Conservation (phyloP, 345 rosid genomes). For the Salix suchowensis region DNA sequence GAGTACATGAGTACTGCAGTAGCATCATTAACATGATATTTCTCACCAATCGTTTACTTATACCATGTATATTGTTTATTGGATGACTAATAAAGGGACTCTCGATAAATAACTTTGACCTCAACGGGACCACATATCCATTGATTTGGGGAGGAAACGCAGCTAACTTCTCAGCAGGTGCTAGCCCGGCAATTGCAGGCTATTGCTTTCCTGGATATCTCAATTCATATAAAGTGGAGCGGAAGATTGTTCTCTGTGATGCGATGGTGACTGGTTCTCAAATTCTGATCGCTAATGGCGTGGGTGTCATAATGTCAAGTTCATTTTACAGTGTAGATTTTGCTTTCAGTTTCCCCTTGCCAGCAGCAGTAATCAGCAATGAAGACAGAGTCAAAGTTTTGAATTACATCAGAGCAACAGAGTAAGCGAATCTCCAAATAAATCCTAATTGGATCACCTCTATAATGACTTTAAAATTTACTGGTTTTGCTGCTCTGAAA, state of each 20-base stretch:
- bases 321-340: constrained; percentile 9
- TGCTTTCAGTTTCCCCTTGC: constrained; percentile 31
- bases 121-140: constrained; percentile 17
- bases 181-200: constrained; percentile 10
- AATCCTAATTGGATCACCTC: background rate
- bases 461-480: background rate
- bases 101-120: constrained; percentile 11
- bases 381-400: constrained; percentile 17
- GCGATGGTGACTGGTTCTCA: constrained; percentile 12
- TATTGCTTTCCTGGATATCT: constrained; percentile 13
- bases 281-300: constrained; percentile 15
- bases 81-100: constrained; percentile 2
- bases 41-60: background rate
- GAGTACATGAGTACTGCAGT: background rate
- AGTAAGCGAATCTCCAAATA: constrained; percentile 2
- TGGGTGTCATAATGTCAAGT: constrained; percentile 26
- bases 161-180: constrained; percentile 30
- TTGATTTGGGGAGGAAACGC: constrained; percentile 40
- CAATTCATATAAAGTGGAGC: constrained; percentile 20
- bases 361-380: constrained; percentile 20
- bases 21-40: background rate
- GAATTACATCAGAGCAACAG: constrained; percentile 18
- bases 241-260: constrained; percentile 30
- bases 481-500: background rate
- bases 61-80: background rate